Percentiles rank a stretch among this genome's conserved stretches.
Evolutionary conservation across 768 basidiomycete species (phyloP).

Genomic region (Phylloporus arenicola): DNA sequence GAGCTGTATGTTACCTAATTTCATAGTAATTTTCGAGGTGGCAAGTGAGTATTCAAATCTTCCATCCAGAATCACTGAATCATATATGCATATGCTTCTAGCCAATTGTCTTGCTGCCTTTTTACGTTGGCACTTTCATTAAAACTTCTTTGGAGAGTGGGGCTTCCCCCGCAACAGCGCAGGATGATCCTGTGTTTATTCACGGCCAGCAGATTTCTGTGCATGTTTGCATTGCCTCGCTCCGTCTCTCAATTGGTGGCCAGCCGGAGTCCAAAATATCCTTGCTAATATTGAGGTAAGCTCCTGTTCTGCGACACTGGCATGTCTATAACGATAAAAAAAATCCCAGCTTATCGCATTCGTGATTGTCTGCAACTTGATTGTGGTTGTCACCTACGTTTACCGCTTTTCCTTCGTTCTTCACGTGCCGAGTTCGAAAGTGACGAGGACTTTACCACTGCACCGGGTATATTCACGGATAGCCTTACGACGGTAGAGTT

Average conservation of each 20-base stretch:
- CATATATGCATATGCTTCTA: background rate
- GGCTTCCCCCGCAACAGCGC: constrained; percentile 12
- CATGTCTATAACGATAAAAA: background rate
- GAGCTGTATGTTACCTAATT: background rate
- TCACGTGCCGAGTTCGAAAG: background rate
- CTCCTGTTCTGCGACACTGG: background rate
- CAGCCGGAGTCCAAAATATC: background rate
- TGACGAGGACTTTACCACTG: background rate
- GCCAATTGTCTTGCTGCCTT: constrained; percentile 5
- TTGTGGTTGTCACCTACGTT: constrained; percentile 1
- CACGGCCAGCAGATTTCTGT: background rate
- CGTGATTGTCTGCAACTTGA: constrained; percentile 1
- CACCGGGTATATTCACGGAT: background rate
- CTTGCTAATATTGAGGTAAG: background rate
- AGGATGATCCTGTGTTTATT: constrained; percentile 1
- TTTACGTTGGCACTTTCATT: background rate
- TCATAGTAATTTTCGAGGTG: constrained; percentile 2
- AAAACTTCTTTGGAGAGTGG: constrained; percentile 14
- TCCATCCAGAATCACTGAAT: background rate
- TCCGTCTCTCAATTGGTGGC: background rate
- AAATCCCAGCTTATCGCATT: background rate
- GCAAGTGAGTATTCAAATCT: constrained; percentile 1
- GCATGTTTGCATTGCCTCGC: background rate
- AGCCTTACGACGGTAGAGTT: background rate
- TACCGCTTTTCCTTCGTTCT: background rate